Conservation (phyloP, 2,329 filamentous ascomycete genomes). For the Berkeleyomyces rouxiae region DNA sequence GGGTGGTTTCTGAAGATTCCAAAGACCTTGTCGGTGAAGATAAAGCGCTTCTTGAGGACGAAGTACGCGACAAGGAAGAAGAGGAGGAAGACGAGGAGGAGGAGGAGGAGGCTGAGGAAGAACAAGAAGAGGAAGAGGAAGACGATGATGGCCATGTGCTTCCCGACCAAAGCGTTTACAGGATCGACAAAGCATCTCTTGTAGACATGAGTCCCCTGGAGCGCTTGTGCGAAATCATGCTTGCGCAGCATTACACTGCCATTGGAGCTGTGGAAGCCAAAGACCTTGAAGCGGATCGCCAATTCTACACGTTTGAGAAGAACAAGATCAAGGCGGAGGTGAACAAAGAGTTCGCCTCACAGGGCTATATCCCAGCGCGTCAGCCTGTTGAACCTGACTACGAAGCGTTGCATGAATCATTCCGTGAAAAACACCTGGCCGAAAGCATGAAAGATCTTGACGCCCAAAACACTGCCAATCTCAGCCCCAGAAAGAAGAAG, state of each 20-base stretch:
- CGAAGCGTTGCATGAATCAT: background rate
- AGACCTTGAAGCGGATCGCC: background rate
- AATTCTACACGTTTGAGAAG: background rate
- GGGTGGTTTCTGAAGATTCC: background rate
- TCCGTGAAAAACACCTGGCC: no score
- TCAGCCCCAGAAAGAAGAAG: background rate
- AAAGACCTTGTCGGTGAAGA: background rate
- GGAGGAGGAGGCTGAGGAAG: background rate
- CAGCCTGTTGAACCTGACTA: background rate
- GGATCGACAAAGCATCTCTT: background rate
- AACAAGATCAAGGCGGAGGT: background rate
- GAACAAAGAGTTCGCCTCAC: background rate
- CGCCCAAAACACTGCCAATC: background rate
- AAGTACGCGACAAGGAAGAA: background rate
- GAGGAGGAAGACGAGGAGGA: background rate
- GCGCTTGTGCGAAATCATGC: slow-evolving; percentile 1
- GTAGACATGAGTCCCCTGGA: background rate
- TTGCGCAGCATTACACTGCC: background rate
- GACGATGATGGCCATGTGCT: background rate
- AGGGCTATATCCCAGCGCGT: background rate
- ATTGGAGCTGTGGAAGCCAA: background rate
- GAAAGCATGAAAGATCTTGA: background rate
- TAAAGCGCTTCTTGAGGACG: background rate
- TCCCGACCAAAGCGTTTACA: background rate
- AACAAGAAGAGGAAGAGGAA: background rate